Base-by-base conservation (phyloP, 306 rosid species). In the Neltuma alba region DNA sequence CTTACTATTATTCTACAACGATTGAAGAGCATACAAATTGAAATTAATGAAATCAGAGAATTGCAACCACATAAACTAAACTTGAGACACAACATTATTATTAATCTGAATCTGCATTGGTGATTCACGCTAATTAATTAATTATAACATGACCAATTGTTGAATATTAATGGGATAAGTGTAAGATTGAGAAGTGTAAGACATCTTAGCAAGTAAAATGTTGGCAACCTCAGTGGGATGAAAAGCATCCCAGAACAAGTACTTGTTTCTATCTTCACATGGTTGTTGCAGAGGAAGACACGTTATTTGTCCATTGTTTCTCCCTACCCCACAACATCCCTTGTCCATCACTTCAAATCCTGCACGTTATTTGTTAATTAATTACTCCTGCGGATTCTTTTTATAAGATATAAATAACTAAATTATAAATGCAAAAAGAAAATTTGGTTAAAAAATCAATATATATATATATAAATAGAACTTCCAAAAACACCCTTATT, bases 171-270 rank as follows among this genome's bases (percentile, higher is more conserved):
- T 88, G 45, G 98, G 98, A 79, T 81, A 85, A n/a, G 97, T 78
- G 80, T 88, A 94, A 16, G 97, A 75, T 50, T 72, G 76, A 67
- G 92, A 84, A 54, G 21, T 78, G 72, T 81, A 91, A 2, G 93
- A 42, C 25, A 86, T 81, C 80, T 83, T 86, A 23, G 93, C 97
- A 5, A 91, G 50, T 13, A 84, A 54, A 31, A 86, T 79, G 76
- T 94, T 94, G 20, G 97, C 97, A 36, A 44, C 9, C 52, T 92
- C 97, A 10, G 97, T 94, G 2, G 97, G 97, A 84, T 94, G 97
- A 72, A 94, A 94, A 20, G 99, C 92, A 80, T 91, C 99, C 99
- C 95, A 94, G 62, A 91, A 94, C 79, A 92, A 80, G 88, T 94
- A 88, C 68, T 90, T 88, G 0, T 50, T 69, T 2, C 95, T 97